Evolutionary conservation across 2,329 filamentous ascomycete species (phyloP), one percentile per base, ranked within the genome.

Genomic region (Dactylonectria macrodidyma): DNA sequence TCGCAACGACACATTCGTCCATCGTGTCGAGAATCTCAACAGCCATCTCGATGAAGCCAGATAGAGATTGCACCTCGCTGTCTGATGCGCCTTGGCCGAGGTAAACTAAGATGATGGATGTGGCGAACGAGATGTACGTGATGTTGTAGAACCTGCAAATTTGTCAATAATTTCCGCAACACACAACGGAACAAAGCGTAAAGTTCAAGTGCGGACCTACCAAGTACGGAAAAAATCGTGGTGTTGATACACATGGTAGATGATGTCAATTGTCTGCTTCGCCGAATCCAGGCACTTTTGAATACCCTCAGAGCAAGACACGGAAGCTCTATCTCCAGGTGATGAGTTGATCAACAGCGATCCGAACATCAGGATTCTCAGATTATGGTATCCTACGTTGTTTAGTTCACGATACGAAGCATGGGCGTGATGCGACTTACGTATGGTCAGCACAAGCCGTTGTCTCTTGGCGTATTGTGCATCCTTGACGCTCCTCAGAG

Each of bases 1-100:
- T 54, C 3, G 65, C 59, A 2, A 63, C 65, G 3, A 67, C 65
- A n/a, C 59, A 67, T 22, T 67, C 65, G 5, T 67, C 65, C 65
- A 67, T 67, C 4, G 55, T 62, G 5, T 63, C 60, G 36, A 67
- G 59, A 9, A 67, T 67, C n/a, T 67, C 65, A 19, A 63, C 59
- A 1, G 65, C 50, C 9, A 60, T 60, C 30, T 63, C 54, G 10
- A 67, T 59, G 8, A 63, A 63, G 2, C 60, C 60, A 1, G 55
- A 59, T 8, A 66, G 38, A 14, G 33, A 36, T 8, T 67, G 59
- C 6, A 66, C 59, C 26, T 66, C 59, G 16, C 51, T 54, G 12
- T 63, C 54, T 2, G 54, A 14, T 3, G 64, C 59, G 5, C 59
- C 59, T 38, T 66, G 64, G 11, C 46, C 52, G 16, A 66, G 59